Conservation (phyloP, 2,329 filamentous ascomycete genomes). For the Aspergillus fumigatiaffinis region DNA sequence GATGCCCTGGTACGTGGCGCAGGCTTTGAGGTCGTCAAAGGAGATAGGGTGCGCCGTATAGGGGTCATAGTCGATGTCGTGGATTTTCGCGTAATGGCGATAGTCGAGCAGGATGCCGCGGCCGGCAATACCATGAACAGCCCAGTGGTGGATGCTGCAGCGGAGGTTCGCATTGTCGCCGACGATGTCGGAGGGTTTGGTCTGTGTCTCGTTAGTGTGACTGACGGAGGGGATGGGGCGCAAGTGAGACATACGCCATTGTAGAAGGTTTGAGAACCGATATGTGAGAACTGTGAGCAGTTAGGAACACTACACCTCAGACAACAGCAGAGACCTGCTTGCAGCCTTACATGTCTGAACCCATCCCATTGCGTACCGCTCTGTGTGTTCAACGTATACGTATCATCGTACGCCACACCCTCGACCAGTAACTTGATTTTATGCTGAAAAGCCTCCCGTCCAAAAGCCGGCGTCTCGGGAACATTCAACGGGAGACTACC, state of each 20-base stretch:
- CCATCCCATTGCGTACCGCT: conserved; percentile 50
- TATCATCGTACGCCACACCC: conserved; percentile 42
- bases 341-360: conserved; percentile 41
- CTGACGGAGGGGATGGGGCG: background rate
- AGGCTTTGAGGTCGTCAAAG: conserved; percentile 53
- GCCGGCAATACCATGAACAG: conserved; percentile 39
- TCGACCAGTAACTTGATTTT: conserved; percentile 46
- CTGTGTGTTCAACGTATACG: conserved; percentile 47
- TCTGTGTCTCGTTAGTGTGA: conserved; percentile 14
- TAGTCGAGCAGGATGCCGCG: conserved; percentile 44
- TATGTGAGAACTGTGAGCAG: conserved; percentile 33
- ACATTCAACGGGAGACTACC: conserved; percentile 50
- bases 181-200: conserved; percentile 32
- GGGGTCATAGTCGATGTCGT: conserved; percentile 50
- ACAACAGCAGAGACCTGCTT: background rate
- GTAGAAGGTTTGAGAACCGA: conserved; percentile 37
- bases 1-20: conserved; percentile 57
- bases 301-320: background rate
- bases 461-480: conserved; percentile 51
- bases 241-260: conserved; percentile 31
- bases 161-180: conserved; percentile 33
- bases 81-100: conserved; percentile 46
- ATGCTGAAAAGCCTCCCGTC: conserved; percentile 51
- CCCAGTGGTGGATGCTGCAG: conserved; percentile 43
- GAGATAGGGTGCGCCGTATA: conserved; percentile 53